phyloP scores from a whole-genome alignment of 2,329 filamentous ascomycete species.

The Huntiella bhutanensis region DNA sequence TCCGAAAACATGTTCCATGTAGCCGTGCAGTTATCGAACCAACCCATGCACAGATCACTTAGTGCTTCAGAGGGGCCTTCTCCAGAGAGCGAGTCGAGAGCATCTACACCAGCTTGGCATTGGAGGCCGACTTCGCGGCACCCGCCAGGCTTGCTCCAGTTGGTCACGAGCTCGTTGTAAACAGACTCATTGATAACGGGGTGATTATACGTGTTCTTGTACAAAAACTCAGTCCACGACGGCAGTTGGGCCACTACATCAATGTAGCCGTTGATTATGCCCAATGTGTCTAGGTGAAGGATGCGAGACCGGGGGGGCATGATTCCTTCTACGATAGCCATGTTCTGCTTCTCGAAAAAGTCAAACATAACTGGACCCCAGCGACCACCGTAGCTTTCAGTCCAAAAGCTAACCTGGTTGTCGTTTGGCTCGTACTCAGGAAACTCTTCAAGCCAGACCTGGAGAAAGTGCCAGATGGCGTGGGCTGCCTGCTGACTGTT shows the following conservation, averaged over 20 bases:
- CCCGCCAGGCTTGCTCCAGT: neutral
- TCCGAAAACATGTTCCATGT: neutral
- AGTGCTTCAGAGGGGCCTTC: constrained; percentile 34
- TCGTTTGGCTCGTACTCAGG: constrained; percentile 34
- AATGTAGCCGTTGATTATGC: constrained; percentile 53
- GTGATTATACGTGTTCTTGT: constrained; percentile 35
- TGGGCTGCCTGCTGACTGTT: constrained; percentile 32
- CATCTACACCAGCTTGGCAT: neutral
- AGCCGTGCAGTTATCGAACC: constrained; percentile 12
- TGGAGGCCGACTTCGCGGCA: neutral
- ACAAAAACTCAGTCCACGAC: constrained; percentile 22
- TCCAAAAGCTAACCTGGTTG: constrained; percentile 38
- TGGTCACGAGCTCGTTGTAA: neutral
- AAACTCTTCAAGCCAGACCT: constrained; percentile 39
- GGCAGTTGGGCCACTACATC: constrained; percentile 43
- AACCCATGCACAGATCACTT: constrained; percentile 27
- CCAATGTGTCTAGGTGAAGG: constrained; percentile 37
- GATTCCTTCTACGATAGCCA: constrained; percentile 15
- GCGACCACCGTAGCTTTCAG: constrained; percentile 51
- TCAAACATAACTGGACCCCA: constrained; percentile 48
- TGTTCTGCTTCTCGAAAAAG: constrained; percentile 42
- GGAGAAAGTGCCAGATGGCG: constrained; percentile 46
- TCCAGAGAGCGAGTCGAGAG: constrained; percentile 29
- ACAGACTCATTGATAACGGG: constrained; percentile 13
- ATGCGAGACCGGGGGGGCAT: constrained; percentile 19